phyloP scores from a whole-genome alignment of 495 filamentous ascomycete species.

The Aspergillus cavernicola region DNA sequence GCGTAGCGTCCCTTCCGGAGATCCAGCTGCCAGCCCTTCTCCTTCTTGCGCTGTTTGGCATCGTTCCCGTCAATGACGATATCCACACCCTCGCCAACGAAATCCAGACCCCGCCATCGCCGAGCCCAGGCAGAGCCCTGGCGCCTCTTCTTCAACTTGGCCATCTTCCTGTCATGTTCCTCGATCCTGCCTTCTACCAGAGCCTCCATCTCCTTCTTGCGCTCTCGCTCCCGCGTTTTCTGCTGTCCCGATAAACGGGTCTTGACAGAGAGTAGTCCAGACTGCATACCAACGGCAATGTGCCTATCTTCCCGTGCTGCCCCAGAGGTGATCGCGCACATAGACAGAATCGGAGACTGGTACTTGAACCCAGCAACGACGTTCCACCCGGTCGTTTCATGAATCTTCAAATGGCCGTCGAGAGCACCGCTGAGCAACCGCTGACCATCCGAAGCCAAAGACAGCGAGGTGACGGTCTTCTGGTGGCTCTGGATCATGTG shows the following conservation, averaged over 20 bases:
- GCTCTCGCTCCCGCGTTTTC: conserved; percentile 71
- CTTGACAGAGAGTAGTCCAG: conserved; percentile 80
- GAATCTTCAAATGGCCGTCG: conserved; percentile 95
- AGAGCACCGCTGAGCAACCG: conserved; percentile 82
- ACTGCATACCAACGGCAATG: conserved; percentile 89
- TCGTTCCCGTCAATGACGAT: conserved; percentile 80
- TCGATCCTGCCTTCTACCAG: conserved; percentile 72
- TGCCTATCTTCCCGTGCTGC: conserved; percentile 73
- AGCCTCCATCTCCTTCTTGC: conserved; percentile 81
- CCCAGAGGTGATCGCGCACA: conserved; percentile 67
- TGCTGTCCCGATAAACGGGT: conserved; percentile 82
- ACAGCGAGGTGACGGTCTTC: conserved; percentile 89
- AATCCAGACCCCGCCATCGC: conserved; percentile 70
- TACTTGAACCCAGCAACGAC: conserved; percentile 91
- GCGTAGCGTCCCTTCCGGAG: conserved; percentile 75
- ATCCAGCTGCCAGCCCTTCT: conserved; percentile 73
- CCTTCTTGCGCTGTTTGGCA: conserved; percentile 51
- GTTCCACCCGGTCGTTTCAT: conserved; percentile 88
- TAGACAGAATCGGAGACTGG: conserved; percentile 78
- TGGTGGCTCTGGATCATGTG: conserved; percentile 90
- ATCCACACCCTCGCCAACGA: conserved; percentile 80
- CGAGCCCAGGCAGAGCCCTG: conserved; percentile 66
- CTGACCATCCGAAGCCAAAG: conserved; percentile 69
- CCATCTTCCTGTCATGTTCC: conserved; percentile 61
- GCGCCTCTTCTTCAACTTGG: conserved; percentile 61